Percentiles rank a stretch among this genome's conserved stretches.
Evolutionary conservation across 2,329 filamentous ascomycete genomes (phyloP).

Genomic region (Ambrosiella beaveri): DNA sequence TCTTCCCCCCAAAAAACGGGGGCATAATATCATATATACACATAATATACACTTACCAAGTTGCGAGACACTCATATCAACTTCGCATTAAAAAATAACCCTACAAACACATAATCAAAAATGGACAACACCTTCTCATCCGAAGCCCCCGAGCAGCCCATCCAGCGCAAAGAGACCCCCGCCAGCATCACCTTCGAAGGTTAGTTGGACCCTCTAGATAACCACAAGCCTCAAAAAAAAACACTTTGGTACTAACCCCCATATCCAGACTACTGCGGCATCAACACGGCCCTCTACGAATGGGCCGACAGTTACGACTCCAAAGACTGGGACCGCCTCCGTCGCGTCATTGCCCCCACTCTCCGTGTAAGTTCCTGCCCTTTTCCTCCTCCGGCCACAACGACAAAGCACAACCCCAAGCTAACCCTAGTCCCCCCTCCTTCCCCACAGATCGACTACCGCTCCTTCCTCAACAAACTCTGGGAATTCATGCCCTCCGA

Average conservation of each 20-base stretch:
- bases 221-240: not conserved
- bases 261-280: conserved; percentile 16
- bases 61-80: not conserved
- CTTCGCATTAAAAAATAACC: not conserved
- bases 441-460: conserved; percentile 51
- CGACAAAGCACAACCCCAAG: too few species aligned
- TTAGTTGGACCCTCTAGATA: not conserved
- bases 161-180: not conserved
- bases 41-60: not conserved
- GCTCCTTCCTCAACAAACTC: conserved; percentile 39
- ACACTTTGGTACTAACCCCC: not conserved
- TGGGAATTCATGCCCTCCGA: conserved; percentile 45
- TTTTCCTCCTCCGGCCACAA: conserved; percentile 20
- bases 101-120: not conserved
- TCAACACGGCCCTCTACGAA: conserved; percentile 23
- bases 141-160: not conserved
- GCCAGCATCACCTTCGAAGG: not conserved
- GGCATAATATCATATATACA: not conserved
- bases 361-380: conserved; percentile 10
- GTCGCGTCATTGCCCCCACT: conserved; percentile 41
- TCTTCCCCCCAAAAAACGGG: too few species aligned
- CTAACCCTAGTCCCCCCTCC: not conserved
- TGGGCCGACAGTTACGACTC: conserved; percentile 52
- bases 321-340: conserved; percentile 46
- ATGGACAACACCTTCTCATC: not conserved